Conservation (phyloP, 169 alveolate genomes). For the Cyclospora cayetanensis region DNA sequence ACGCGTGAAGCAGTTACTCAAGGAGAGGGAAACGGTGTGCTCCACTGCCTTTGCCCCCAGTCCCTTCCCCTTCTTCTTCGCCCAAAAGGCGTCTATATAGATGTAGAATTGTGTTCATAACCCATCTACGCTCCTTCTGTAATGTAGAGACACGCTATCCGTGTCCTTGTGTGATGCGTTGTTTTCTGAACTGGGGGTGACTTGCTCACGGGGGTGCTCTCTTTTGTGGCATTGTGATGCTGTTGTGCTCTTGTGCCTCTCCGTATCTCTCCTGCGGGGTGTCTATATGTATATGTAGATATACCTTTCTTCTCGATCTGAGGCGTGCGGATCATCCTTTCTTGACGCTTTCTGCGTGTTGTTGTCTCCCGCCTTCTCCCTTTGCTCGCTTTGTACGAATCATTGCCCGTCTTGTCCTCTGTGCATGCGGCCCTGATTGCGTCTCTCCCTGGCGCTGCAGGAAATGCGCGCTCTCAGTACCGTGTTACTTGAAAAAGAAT, state of each 20-base stretch:
- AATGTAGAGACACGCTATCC: neutral
- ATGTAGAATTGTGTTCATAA: neutral
- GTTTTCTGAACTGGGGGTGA: neutral
- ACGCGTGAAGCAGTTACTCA: conserved; percentile 82
- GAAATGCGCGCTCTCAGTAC: conserved; percentile 55
- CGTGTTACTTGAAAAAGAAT: conserved; percentile 80
- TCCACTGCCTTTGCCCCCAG: neutral
- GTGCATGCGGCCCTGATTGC: too few relatives aligned
- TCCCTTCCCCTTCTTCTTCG: too few relatives aligned
- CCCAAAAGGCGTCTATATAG: too few relatives aligned
- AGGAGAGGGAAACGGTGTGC: conserved; percentile 79
- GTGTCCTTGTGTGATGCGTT: neutral
- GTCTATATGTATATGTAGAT: too few relatives aligned
- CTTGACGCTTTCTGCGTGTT: neutral
- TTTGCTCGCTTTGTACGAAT: too few relatives aligned
- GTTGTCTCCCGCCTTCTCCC: too few relatives aligned
- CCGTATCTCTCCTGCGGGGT: too few relatives aligned
- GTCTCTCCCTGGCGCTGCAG: too few relatives aligned
- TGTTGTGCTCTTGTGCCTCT: neutral
- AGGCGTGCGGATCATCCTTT: neutral
- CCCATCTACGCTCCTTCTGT: neutral
- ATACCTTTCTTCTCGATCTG: too few relatives aligned
- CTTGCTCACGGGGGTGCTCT: neutral
- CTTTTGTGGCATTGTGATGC: neutral
- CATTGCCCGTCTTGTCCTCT: too few relatives aligned